These are phyloP conservation scores for Trypanosoma vivax DNA, from an alignment of 208 protist genomes.

Conservation along the genomic window DNA sequence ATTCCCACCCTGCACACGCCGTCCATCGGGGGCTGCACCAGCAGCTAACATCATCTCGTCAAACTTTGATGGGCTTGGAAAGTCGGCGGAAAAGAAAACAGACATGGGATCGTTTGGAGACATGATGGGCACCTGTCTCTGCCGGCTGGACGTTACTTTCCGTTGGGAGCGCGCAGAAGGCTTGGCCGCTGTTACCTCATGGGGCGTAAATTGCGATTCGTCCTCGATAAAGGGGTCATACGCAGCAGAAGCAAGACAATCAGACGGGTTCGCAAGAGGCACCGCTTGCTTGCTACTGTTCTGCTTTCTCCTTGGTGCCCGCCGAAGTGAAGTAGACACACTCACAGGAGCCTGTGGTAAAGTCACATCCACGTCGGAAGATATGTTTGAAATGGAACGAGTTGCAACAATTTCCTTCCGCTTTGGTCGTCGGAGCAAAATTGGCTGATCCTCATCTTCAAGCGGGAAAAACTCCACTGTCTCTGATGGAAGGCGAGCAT, in stretches of 20 bases:
- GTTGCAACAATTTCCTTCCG: slow-evolving; percentile 34
- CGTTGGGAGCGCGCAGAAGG: slow-evolving; percentile 7
- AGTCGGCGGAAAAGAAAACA: slow-evolving; percentile 77
- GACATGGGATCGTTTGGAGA: slow-evolving; percentile 67
- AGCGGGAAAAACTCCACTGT: slow-evolving; percentile 47
- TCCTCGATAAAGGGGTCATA: background rate
- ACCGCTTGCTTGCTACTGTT: no score
- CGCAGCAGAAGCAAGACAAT: no score
- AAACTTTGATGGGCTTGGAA: slow-evolving; percentile 83
- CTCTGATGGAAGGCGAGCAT: slow-evolving; percentile 32
- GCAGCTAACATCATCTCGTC: slow-evolving; percentile 81
- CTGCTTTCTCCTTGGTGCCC: no score
- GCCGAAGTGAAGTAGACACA: slow-evolving; percentile 26
- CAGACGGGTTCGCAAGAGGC: no score
- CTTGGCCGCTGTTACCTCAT: background rate
- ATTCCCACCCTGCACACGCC: slow-evolving; percentile 28
- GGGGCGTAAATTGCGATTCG: background rate
- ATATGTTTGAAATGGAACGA: slow-evolving; percentile 50
- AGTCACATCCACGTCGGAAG: slow-evolving; percentile 24
- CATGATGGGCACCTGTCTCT: background rate
- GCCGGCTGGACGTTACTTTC: background rate
- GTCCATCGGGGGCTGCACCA: slow-evolving; percentile 45
- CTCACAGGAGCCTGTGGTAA: slow-evolving; percentile 30
- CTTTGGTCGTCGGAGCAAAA: slow-evolving; percentile 34
- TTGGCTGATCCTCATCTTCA: slow-evolving; percentile 51